Evolutionary conservation across 345 rosid genomes (phyloP).

Genomic region (Salix caprea): DNA sequence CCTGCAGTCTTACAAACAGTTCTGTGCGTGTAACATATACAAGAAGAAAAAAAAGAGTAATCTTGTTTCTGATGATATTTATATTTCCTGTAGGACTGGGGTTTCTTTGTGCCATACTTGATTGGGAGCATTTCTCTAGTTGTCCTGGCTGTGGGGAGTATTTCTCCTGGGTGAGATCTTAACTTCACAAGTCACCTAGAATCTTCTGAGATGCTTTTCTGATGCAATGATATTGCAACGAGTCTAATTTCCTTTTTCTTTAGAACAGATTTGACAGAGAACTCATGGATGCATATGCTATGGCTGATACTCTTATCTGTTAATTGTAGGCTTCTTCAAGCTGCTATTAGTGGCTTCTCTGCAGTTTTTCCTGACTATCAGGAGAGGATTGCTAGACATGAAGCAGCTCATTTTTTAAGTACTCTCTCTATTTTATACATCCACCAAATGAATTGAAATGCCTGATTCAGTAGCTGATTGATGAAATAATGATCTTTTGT

Average conservation of each 20-base stretch:
- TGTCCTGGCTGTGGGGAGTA: slow-evolving; percentile 82
- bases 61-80: background rate
- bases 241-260: background rate
- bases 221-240: background rate
- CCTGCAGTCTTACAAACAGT: too few relatives aligned
- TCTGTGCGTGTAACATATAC: background rate
- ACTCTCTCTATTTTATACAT: slow-evolving; percentile 2
- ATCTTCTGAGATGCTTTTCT: background rate
- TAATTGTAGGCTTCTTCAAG: slow-evolving; percentile 70
- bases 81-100: slow-evolving; percentile 70
- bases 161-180: slow-evolving; percentile 69
- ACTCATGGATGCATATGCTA: background rate
- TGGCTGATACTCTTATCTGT: slow-evolving; percentile 11
- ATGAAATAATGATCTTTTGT: background rate
- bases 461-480: slow-evolving; percentile 5
- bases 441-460: background rate
- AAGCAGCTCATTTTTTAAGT: slow-evolving; percentile 93
- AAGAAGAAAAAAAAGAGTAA: background rate
- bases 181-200: background rate
- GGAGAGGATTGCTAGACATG: slow-evolving; percentile 77
- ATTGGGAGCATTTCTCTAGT: slow-evolving; percentile 83
- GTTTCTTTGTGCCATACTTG: slow-evolving; percentile 89
- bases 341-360: slow-evolving; percentile 75
- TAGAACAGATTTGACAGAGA: background rate
- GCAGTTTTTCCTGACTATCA: slow-evolving; percentile 80